Evolutionary conservation across 805 yeast species (phyloP).

Genomic region (Metschnikowia amazonensis): DNA sequence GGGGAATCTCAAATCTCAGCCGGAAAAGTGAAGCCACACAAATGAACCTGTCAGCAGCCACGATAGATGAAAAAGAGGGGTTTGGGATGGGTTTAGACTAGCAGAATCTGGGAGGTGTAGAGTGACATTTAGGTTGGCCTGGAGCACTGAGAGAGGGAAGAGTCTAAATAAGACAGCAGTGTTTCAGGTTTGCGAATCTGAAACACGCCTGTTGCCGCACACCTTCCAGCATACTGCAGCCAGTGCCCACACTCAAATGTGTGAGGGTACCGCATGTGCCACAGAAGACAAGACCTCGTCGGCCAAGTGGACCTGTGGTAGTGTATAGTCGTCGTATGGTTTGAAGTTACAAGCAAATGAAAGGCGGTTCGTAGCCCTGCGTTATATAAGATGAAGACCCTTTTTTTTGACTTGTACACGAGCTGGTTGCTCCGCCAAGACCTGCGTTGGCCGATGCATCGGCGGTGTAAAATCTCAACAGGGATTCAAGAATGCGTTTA

Average conservation of each 20-base stretch:
- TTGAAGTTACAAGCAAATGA: background rate
- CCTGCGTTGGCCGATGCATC: slow-evolving; percentile 1
- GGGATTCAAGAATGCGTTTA: background rate
- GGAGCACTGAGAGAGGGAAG: slow-evolving; percentile 7
- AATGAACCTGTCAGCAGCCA: background rate
- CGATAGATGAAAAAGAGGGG: background rate
- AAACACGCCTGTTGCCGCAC: slow-evolving; percentile 15
- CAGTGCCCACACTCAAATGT: slow-evolving; percentile 7
- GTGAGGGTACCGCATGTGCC: slow-evolving; percentile 7
- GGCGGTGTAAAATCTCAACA: background rate
- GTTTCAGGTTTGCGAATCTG: slow-evolving; percentile 17
- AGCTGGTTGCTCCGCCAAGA: background rate
- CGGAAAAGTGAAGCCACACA: background rate
- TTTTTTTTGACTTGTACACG: background rate
- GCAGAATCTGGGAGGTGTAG: background rate
- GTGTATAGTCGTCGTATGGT: background rate
- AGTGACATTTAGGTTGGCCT: background rate
- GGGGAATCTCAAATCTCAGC: background rate
- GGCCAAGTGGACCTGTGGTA: background rate
- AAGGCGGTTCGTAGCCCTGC: background rate
- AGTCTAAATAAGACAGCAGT: slow-evolving; percentile 13
- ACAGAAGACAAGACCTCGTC: background rate
- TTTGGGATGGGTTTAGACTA: background rate
- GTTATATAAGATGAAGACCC: background rate
- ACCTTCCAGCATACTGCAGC: slow-evolving; percentile 9